Base-by-base conservation (phyloP, 176 grass and related monocot species). In the Alloteropsis semialata region DNA sequence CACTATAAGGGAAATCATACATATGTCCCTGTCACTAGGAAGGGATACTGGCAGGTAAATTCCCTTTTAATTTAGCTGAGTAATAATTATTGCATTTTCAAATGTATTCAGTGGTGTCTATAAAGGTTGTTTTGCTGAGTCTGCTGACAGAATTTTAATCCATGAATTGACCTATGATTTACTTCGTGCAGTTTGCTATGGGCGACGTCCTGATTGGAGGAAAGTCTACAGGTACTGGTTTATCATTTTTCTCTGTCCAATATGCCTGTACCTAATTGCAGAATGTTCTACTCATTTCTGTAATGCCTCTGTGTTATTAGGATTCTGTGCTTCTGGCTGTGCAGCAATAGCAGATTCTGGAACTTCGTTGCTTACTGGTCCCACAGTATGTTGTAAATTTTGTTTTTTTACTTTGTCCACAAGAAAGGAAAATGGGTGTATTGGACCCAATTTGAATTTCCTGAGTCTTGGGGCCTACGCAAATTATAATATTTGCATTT, bases 261-360 rank as follows among this genome's bases (percentile, higher is more conserved):
- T 80, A 72, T 67, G 25, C 41, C 0, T 69, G 16, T 62, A 37
- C 84, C 36, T 38, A 16, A 84, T 74, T 63, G 22, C 61, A 13
- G 19, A 60, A 65, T 86, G 13, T 49, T 85, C 10, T 33, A 46
- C 75, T 84, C n/a, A 48, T 59, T 72, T 24, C 58, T 84, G 50
- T 75, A 41, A 76, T 69, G 38, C 33, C 33, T 80, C 3, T 88
- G 9, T 89, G 74, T 69, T 37, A 43, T 77, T 66, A 97, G 94
- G 89, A 89, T 90, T 81, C 49, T 97, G 91, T 81, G 65, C 87
- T 55, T 66, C 85, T 48, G 89, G 87, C 22, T 97, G 94, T 58
- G 51, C 85, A 29, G 94, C 94, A 76, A 93, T 93, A 67, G 94
- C 91, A 83, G 94, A 97, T 86, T 97, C 94, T 44, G 94, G 94